Evolutionary conservation across 1,139 yeast genomes (phyloP).

Genomic region (Geotrichum cucujoidarum): DNA sequence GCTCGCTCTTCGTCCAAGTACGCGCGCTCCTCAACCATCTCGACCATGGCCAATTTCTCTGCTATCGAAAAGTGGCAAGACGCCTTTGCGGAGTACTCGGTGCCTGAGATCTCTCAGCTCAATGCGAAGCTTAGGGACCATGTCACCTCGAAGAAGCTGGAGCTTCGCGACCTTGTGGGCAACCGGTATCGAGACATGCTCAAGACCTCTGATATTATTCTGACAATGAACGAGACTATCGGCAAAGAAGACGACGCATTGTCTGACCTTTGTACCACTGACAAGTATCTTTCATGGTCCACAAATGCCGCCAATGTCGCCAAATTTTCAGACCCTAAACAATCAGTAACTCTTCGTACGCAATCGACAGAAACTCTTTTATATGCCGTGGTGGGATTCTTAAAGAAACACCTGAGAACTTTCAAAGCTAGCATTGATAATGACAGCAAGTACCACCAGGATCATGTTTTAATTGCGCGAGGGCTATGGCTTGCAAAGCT

Average conservation of each 20-base stretch:
- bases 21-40: background rate
- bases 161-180: slow-evolving; percentile 58
- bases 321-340: background rate
- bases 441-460: slow-evolving; percentile 6
- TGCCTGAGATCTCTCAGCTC: slow-evolving; percentile 28
- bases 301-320: slow-evolving; percentile 16
- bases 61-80: slow-evolving; percentile 26
- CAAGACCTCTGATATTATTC: slow-evolving; percentile 63
- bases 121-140: slow-evolving; percentile 23
- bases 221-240: slow-evolving; percentile 47
- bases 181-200: slow-evolving; percentile 61
- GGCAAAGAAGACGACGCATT: slow-evolving; percentile 26
- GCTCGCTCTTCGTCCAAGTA: no score
- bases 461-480: slow-evolving; percentile 21
- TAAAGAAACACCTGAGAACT: slow-evolving; percentile 15
- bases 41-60: slow-evolving; percentile 9
- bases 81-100: slow-evolving; percentile 27
- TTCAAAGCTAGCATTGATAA: background rate
- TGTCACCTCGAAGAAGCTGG: slow-evolving; percentile 37
- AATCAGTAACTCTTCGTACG: slow-evolving; percentile 1
- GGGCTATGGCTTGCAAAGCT: slow-evolving; percentile 18
- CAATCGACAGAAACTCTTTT: slow-evolving; percentile 18
- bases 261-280: slow-evolving; percentile 23
- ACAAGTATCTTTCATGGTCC: slow-evolving; percentile 24
- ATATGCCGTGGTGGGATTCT: slow-evolving; percentile 10